A percentile compares a stretch with the other conserved stretches of the same genome.
phyloP scores from a whole-genome alignment of 768 basidiomycete genomes.

The Paxillus involutus region DNA sequence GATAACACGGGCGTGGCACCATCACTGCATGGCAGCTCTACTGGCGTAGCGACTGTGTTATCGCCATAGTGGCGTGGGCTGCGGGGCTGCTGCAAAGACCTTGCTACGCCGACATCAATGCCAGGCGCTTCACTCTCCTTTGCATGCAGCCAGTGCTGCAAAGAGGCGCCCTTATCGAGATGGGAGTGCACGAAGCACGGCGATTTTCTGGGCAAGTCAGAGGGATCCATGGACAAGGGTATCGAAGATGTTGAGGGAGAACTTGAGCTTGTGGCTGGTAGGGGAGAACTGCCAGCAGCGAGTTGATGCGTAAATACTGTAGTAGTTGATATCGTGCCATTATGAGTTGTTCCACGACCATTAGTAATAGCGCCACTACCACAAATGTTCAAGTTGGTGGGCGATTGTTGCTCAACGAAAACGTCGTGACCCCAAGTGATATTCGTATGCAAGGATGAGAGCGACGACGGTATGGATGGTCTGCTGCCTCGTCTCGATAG shows the following conservation, averaged over 20 bases:
- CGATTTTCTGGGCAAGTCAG: slow-evolving; percentile 41
- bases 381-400: slow-evolving; percentile 7
- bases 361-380: neutral
- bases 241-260: slow-evolving; percentile 29
- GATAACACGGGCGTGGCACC: slow-evolving; percentile 15
- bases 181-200: slow-evolving; percentile 95
- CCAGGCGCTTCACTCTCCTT: slow-evolving; percentile 26
- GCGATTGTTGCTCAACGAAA: slow-evolving; percentile 35
- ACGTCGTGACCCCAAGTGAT: slow-evolving; percentile 36
- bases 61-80: slow-evolving; percentile 8
- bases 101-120: slow-evolving; percentile 49
- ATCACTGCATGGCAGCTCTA: slow-evolving; percentile 18
- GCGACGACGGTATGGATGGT: slow-evolving; percentile 26
- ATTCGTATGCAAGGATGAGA: slow-evolving; percentile 32
- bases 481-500: slow-evolving; percentile 35
- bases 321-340: slow-evolving; percentile 18
- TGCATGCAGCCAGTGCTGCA: slow-evolving; percentile 70
- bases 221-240: slow-evolving; percentile 27
- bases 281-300: slow-evolving; percentile 9
- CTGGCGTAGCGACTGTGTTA: slow-evolving; percentile 6
- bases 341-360: neutral
- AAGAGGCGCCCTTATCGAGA: slow-evolving; percentile 78
- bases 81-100: slow-evolving; percentile 40
- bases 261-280: slow-evolving; percentile 21
- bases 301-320: slow-evolving; percentile 17